Evolutionary conservation across 192 early-diverging fungal species (phyloP), one percentile per base, ranked within the genome.

Genomic region (Oehlia diaphana): DNA sequence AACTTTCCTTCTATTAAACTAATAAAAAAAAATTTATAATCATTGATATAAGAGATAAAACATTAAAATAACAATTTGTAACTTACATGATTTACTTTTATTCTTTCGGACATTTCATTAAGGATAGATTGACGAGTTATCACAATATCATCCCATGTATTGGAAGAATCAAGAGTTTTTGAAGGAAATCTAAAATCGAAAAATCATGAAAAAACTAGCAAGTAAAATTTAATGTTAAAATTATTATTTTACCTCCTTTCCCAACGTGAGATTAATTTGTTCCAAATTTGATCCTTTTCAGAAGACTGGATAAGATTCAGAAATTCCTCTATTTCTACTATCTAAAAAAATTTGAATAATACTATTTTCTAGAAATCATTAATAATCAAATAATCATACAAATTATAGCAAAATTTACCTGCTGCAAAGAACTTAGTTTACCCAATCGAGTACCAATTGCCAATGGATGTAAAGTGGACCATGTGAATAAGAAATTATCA

Each of bases 321-420:
- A 61, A 85, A 90, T 39, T 90, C 89, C 37, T 90, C 89, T 78
- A 90, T 70, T 76, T 90, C 89, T 0, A 89, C 87, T 21, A 83
- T 83, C 88, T 89, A 53, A 37, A 19, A 8, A 37, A 4, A 14
- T 21, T 21, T 1, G 14, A 3, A 47, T 47, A 47, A 47, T 21
- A 19, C 26, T 21, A 16, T 28, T 12, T 28, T 9, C 31, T 9
- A 31, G 23, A 70, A 39, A 23, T 26, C 37, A 58, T 21, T 58
- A 21, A 21, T 58, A 21, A 58, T 6, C 53, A 58, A 58, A 58
- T n/a, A 0, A 58, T 8, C 13, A 19, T 0, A 47, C 35, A 10
- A 2, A 19, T 44, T 21, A 31, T 26, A 2, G 44, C 10, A 63
- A 33, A 23, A 49, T 12, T 74, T 84, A 88, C 88, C 73, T 84